A percentile compares a stretch with the other conserved stretches of the same genome.
Conservation (phyloP, 2,329 filamentous ascomycete genomes). For the Orbilia blumenaviensis region DNA sequence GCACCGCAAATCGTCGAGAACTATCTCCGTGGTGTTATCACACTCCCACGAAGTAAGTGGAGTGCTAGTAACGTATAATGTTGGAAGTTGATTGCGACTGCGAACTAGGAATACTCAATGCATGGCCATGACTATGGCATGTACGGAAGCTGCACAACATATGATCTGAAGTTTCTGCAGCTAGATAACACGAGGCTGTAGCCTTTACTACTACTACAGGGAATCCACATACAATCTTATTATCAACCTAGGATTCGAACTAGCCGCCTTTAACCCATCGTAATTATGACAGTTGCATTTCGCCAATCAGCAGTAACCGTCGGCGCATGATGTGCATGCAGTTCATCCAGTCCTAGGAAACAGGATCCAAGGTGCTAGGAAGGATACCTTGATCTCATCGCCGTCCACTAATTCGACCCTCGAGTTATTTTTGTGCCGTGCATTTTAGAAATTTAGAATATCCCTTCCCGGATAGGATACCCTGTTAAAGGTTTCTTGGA, state of each 20-base stretch:
- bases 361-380: neutral
- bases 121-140: neutral
- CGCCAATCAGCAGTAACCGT: neutral
- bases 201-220: neutral
- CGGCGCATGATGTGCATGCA: neutral
- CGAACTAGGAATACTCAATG: neutral
- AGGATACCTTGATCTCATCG: neutral
- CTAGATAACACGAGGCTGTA: neutral
- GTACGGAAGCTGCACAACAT: neutral
- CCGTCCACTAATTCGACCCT: neutral
- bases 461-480: neutral
- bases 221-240: neutral
- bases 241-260: neutral
- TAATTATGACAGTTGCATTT: neutral
- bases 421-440: neutral
- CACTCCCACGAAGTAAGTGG: neutral
- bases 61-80: too few species aligned
- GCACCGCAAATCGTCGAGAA: neutral
- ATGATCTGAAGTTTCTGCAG: neutral
- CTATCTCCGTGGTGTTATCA: slow-evolving; percentile 2
- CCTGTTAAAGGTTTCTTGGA: neutral
- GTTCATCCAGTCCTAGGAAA: neutral
- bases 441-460: neutral
- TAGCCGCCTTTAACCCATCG: neutral
- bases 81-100: neutral